These are phyloP conservation scores for Prunus yedoensis DNA, from an alignment of 331 rosid species.

Conservation along the genomic window DNA sequence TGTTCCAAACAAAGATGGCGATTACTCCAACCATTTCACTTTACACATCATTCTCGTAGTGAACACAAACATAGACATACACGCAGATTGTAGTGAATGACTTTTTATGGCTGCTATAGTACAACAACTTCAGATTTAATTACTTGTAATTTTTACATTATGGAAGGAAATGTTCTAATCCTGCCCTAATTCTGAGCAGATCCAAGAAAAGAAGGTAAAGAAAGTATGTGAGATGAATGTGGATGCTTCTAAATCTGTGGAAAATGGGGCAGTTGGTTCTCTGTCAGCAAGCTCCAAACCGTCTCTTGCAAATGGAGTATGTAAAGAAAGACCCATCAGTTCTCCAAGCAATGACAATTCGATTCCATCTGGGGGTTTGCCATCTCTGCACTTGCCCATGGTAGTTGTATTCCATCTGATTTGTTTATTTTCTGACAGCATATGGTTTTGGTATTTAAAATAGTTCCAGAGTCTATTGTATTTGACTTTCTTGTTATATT, in stretches of 20 bases:
- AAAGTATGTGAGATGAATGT: slow-evolving; percentile 61
- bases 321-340: slow-evolving; percentile 30
- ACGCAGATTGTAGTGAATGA: not conserved
- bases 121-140: not conserved
- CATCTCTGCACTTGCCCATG: slow-evolving; percentile 53
- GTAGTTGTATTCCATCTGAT: slow-evolving; percentile 47
- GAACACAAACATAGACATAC: not conserved
- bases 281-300: slow-evolving; percentile 36
- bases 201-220: slow-evolving; percentile 71
- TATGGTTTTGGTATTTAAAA: slow-evolving; percentile 14
- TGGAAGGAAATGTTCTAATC: slow-evolving; percentile 11
- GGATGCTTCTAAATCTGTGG: slow-evolving; percentile 41
- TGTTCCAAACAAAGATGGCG: not conserved
- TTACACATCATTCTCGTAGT: not conserved
- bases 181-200: slow-evolving; percentile 37
- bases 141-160: not conserved
- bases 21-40: not conserved
- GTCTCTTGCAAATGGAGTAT: slow-evolving; percentile 49
- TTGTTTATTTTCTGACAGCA: slow-evolving; percentile 15
- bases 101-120: not conserved
- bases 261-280: slow-evolving; percentile 48
- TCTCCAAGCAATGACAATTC: slow-evolving; percentile 37
- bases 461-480: slow-evolving; percentile 6
- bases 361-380: slow-evolving; percentile 35
- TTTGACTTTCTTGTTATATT: not conserved